Evolutionary conservation across 345 rosid genomes (phyloP).

Genomic region (Melaleuca quinquenervia): DNA sequence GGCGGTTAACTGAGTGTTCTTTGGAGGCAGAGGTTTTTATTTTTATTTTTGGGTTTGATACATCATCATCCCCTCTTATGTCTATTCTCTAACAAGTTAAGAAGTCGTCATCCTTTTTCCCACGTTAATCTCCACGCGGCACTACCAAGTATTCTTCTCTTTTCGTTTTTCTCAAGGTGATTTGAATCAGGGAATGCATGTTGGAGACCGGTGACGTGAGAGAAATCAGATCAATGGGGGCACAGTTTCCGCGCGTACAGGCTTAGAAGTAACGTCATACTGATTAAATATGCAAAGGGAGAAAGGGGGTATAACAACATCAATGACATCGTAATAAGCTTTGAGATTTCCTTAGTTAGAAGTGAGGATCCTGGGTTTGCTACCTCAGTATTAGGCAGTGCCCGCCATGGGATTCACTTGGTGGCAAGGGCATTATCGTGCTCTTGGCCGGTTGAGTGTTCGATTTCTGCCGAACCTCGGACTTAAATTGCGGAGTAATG

Average conservation of each 20-base stretch:
- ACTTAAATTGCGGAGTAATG: neutral
- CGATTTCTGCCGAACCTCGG: neutral
- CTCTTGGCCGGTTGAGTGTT: neutral
- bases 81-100: neutral
- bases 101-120: neutral
- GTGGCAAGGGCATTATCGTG: neutral
- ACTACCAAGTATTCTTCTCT: neutral
- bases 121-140: neutral
- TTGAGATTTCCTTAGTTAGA: neutral
- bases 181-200: neutral
- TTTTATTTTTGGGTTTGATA: neutral
- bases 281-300: neutral
- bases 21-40: neutral
- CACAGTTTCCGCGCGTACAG: neutral
- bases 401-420: neutral
- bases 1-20: neutral
- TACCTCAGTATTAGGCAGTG: neutral
- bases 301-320: neutral
- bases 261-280: neutral
- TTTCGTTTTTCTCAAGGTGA: neutral
- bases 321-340: neutral
- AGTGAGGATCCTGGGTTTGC: neutral
- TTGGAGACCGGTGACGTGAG: rapidly evolving
- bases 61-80: neutral
- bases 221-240: neutral